A percentile compares a stretch with the other conserved stretches of the same genome.
phyloP scores from a whole-genome alignment of 1,139 yeast genomes.

The Scheffersomyces stambukii region DNA sequence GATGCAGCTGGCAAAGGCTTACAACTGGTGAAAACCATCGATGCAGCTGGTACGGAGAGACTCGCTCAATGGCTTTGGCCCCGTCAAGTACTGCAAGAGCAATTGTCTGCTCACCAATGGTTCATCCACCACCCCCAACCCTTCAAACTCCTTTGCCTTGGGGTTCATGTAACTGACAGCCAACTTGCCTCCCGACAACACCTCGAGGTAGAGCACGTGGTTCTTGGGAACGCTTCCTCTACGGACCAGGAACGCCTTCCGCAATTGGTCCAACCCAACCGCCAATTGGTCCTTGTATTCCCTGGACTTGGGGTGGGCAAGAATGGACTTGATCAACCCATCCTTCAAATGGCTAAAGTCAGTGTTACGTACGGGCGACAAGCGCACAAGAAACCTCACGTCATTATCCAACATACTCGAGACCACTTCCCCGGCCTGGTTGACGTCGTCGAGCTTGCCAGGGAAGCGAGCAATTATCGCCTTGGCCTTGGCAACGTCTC shows the following conservation, averaged over 20 bases:
- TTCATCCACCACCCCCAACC: constrained; percentile 45
- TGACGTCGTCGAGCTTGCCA: constrained; percentile 23
- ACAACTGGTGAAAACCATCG: constrained; percentile 8
- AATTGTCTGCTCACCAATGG: constrained; percentile 51
- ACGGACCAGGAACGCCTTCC: constrained; percentile 42
- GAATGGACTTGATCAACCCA: constrained; percentile 76
- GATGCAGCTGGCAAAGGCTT: not conserved
- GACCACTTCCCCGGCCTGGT: constrained; percentile 45
- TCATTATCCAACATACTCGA: constrained; percentile 55
- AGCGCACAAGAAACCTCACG: constrained; percentile 63
- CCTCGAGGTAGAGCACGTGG: constrained; percentile 50
- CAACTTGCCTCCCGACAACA: constrained; percentile 43
- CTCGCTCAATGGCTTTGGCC: constrained; percentile 54
- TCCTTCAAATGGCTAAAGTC: constrained; percentile 87
- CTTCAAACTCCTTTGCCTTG: constrained; percentile 21
- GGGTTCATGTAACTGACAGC: constrained; percentile 38
- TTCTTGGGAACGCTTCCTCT: constrained; percentile 66
- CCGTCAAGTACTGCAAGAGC: constrained; percentile 58
- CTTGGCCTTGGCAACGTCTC: constrained; percentile 48
- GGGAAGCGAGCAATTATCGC: constrained; percentile 29
- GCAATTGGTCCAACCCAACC: constrained; percentile 53
- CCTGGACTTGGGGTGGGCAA: constrained; percentile 50
- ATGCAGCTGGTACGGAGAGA: constrained; percentile 33
- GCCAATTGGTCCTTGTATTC: constrained; percentile 32
- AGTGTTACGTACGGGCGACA: constrained; percentile 84